Base-by-base conservation (phyloP, 176 grass and related monocot genomes). In the Phoenix roebelenii region DNA sequence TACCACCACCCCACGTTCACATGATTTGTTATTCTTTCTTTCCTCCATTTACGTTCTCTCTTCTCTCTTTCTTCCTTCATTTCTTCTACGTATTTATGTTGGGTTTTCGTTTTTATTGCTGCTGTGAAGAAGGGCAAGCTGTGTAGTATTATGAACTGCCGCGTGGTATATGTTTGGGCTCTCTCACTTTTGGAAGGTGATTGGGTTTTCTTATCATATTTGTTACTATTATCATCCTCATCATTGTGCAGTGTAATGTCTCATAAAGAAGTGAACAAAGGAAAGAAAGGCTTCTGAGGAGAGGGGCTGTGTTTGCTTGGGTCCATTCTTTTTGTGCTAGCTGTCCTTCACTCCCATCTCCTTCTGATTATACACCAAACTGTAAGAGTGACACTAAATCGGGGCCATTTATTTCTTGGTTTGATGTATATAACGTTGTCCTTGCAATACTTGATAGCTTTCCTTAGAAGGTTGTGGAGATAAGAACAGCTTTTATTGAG, bases 1-100 rank as follows among this genome's bases (percentile, higher is more conserved):
- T 60, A 4, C 61, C 61, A 23, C 50, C 18, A 20, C n/a, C 35
- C n/a, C 28, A 7, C 55, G 14, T 70, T 49, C 25, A 19, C 69
- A 53, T 72, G 17, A 69, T 69, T 69, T 57, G 19, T 69, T 69
- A 69, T 69, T 69, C 67, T 69, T 69, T 69, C 15, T 50, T 20
- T 50, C 22, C 49, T 14, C 23, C 7, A 9, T 49, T 58, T 48
- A 16, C 16, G 16, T 57, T 49, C 35, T 32, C 29, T 44, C 35
- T 12, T 12, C 35, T 57, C 5, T 69, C 18, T 49, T 4, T 49
- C 30, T 49, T 58, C 35, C 35, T 44, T 44, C 2, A 44, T 58
- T 16, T 69, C 15, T 16, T 55, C 26, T 57, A 7, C 48, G 29
- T 69, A 58, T 22, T n/a, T 23, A 69, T 23, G 30, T 58, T 9